phyloP scores from a whole-genome alignment of 805 yeast genomes.

The Saturnispora ahearnii region DNA sequence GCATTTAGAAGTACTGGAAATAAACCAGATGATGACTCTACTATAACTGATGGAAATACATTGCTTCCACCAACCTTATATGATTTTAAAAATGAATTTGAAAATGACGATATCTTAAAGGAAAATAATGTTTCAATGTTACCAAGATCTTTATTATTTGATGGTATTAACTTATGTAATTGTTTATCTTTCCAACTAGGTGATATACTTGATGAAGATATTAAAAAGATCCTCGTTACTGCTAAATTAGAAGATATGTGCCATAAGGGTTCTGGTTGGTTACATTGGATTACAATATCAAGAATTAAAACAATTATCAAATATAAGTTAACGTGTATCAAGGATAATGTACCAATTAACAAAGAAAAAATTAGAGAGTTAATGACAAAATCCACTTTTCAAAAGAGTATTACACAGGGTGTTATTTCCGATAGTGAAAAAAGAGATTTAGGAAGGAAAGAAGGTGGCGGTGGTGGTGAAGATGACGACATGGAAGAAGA shows the following conservation, averaged over 20 bases:
- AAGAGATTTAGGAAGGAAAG: conserved; percentile 20
- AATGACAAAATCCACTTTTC: conserved; percentile 27
- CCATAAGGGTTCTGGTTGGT: conserved; percentile 76
- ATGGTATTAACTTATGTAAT: conserved; percentile 61
- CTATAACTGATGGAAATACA: conserved; percentile 13
- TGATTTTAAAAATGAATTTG: conserved; percentile 14
- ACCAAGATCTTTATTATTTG: conserved; percentile 52
- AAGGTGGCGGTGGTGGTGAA: conserved; percentile 20
- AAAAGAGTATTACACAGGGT: conserved; percentile 13
- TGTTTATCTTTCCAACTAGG: conserved; percentile 72
- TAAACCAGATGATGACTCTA: conserved; percentile 3
- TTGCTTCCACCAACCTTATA: conserved; percentile 22
- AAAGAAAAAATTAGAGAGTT: conserved; percentile 35
- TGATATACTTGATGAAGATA: conserved; percentile 61
- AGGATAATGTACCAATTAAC: conserved; percentile 41
- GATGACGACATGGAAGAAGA: conserved; percentile 11
- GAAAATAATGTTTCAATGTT: conserved; percentile 18
- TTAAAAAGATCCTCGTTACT: conserved; percentile 35
- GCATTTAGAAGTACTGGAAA: conserved; percentile 48
- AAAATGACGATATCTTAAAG: conserved; percentile 19
- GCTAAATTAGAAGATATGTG: conserved; percentile 34
- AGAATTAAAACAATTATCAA: conserved; percentile 61
- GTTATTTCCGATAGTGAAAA: conserved; percentile 18
- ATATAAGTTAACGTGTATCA: conserved; percentile 58
- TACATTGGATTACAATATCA: conserved; percentile 48